phyloP scores from a whole-genome alignment of 768 basidiomycete species.

The Gelatoporia subvermispora region DNA sequence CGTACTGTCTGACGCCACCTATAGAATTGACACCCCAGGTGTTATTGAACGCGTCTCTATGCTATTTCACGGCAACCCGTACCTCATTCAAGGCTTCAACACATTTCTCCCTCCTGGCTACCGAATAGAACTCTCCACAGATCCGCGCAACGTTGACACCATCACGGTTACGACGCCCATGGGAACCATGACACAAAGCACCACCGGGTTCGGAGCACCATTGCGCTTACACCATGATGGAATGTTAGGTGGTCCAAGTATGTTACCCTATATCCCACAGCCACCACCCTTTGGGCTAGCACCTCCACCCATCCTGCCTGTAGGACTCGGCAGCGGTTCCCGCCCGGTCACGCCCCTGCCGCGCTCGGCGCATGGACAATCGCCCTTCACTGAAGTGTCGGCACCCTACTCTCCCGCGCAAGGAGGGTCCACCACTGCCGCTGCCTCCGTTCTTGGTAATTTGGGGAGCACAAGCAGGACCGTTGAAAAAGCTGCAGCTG shows the following conservation, averaged over 20 bases:
- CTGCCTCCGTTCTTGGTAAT: conserved; percentile 62
- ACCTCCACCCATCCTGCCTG: conserved; percentile 23
- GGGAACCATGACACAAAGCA: conserved; percentile 66
- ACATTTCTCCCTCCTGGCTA: conserved; percentile 94
- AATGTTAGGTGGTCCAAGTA: conserved; percentile 13
- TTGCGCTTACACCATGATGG: conserved; percentile 26
- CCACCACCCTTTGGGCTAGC: conserved; percentile 15
- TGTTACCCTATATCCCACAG: conserved; percentile 13
- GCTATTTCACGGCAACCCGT: conserved; percentile 86
- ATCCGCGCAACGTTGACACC: conserved; percentile 63
- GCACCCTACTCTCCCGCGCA: conserved; percentile 1
- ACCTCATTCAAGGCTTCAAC: conserved; percentile 95
- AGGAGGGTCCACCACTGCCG: conserved; percentile 12
- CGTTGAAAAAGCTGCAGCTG: conserved; percentile 22
- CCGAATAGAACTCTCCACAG: conserved; percentile 80
- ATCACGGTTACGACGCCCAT: conserved; percentile 81
- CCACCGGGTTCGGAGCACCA: conserved; percentile 34
- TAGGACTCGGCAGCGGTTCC: conserved; percentile 37
- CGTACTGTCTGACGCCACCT: conserved; percentile 8
- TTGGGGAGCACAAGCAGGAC: conserved; percentile 31
- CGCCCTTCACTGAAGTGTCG: neutral
- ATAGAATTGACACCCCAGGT: conserved; percentile 95
- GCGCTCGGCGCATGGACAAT: neutral
- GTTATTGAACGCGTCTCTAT: conserved; percentile 93
- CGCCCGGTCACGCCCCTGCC: conserved; percentile 42